Conservation (phyloP, 2,329 filamentous ascomycete species). For the Botrytis tulipae region DNA sequence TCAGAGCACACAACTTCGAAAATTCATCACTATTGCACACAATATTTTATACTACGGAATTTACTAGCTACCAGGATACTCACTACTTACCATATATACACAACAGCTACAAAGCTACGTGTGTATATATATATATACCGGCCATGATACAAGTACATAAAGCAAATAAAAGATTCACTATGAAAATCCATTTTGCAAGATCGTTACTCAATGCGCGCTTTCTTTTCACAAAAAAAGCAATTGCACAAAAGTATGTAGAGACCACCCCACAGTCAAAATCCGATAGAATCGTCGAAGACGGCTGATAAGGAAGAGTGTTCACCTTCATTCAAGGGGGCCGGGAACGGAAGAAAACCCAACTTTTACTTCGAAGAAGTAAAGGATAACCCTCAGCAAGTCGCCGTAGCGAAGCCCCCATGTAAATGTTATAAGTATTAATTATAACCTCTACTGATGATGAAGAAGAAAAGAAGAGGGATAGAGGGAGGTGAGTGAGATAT, state of each 20-base stretch:
- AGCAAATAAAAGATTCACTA: neutral
- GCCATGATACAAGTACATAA: neutral
- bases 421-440: constrained; percentile 42
- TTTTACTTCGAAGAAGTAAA: constrained; percentile 25
- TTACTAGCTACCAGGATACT: neutral
- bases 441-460: constrained; percentile 41
- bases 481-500: constrained; percentile 18
- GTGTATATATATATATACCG: too few relatives aligned
- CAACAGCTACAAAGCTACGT: neutral
- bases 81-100: neutral
- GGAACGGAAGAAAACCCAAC: constrained; percentile 45
- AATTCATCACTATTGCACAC: neutral
- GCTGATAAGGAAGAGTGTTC: constrained; percentile 46
- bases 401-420: constrained; percentile 42
- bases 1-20: neutral
- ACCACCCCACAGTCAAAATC: constrained; percentile 46
- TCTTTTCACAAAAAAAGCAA: neutral
- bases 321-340: constrained; percentile 43
- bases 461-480: constrained; percentile 28
- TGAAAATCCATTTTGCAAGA: neutral
- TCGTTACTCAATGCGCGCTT: neutral
- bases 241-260: constrained; percentile 38
- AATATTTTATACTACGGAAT: neutral
- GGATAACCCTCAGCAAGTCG: constrained; percentile 44
- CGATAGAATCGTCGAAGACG: constrained; percentile 39